Evolutionary conservation across 1,284 basidiomycete species (phyloP).

Genomic region (Cryptococcus depauperatus): DNA sequence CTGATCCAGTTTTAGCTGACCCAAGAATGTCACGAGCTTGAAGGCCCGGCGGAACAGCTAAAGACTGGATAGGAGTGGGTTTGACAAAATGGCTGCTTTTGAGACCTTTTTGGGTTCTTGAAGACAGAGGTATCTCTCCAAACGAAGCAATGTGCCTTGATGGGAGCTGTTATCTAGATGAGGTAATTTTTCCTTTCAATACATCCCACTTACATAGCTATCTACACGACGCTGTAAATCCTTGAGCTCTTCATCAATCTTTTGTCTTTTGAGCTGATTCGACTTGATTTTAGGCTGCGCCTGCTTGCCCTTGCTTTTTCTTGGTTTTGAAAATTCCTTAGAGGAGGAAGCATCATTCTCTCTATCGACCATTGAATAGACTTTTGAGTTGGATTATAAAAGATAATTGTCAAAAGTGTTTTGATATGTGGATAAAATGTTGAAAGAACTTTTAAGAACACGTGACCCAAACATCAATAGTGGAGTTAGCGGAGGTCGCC

Average conservation of each 20-base stretch:
- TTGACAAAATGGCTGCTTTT: conserved; percentile 75
- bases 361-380: conserved; percentile 1
- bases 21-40: conserved; percentile 65
- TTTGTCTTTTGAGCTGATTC: conserved; percentile 37
- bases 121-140: conserved; percentile 43
- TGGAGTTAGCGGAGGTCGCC: too few relatives aligned
- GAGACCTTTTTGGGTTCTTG: conserved; percentile 47
- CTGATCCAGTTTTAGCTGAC: conserved; percentile 70
- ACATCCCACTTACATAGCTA: conserved; percentile 31
- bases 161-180: conserved; percentile 14
- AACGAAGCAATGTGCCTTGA: conserved; percentile 36
- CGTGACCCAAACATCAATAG: too few relatives aligned
- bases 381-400: background rate
- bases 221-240: conserved; percentile 37
- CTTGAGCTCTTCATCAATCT: conserved; percentile 39
- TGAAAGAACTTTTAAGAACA: too few relatives aligned
- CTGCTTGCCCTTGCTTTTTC: conserved; percentile 13
- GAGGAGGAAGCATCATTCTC: conserved; percentile 28
- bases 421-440: background rate
- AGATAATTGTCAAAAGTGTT: background rate
- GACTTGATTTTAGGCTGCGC: conserved; percentile 27
- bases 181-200: background rate
- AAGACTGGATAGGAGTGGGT: conserved; percentile 74
- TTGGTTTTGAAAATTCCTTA: conserved; percentile 7
- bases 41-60: conserved; percentile 57